Evolutionary conservation across 108 stramenopile genomes (phyloP), one percentile per base, ranked within the genome.

Genomic region (Skeletonema tropicum): DNA sequence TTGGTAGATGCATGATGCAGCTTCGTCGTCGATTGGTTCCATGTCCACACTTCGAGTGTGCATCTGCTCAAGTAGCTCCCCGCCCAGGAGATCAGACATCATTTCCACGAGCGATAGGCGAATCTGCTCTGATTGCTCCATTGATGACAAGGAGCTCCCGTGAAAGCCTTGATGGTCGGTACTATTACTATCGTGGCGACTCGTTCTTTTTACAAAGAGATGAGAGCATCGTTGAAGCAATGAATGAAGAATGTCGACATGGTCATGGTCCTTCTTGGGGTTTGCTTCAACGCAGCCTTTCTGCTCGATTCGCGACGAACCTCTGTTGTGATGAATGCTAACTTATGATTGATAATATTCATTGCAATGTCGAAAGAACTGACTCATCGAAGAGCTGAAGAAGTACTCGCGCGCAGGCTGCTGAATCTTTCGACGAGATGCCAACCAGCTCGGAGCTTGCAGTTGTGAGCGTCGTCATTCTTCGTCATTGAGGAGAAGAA

Each of bases 61-160:
- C 15, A 23, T n/a, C n/a, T 17, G 23, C 57, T 26, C 25, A 58
- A 82, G 42, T 66, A 67, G 26, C 30, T 64, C 29, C 60, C 74
- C 30, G 71, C 45, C 59, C n/a, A n/a, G n/a, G n/a, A n/a, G n/a
- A n/a, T 75, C 74, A 8, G 75, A 31, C 70, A 75, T 52, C 0
- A 82, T 25, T 59, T 82, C 80, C 13, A 75, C 74, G 26, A 82
- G 58, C 46, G 75, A 57, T 8, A 75, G 66, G 25, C 80, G 80
- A 41, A 82, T 82, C 25, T 82, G 73, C 55, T 82, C 80, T 6
- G 73, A 71, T 41, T 70, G 32, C 52, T 82, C 80, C 35, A 67
- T 12, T 3, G 70, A 74, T 36, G 66, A 57, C 12, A 30, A 17
- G 17, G 64, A 61, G 0, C 65, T 71, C 3, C 57, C 63, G 1